Conservation (phyloP, 1,284 basidiomycete species). For the Leccinum ponderosum region DNA sequence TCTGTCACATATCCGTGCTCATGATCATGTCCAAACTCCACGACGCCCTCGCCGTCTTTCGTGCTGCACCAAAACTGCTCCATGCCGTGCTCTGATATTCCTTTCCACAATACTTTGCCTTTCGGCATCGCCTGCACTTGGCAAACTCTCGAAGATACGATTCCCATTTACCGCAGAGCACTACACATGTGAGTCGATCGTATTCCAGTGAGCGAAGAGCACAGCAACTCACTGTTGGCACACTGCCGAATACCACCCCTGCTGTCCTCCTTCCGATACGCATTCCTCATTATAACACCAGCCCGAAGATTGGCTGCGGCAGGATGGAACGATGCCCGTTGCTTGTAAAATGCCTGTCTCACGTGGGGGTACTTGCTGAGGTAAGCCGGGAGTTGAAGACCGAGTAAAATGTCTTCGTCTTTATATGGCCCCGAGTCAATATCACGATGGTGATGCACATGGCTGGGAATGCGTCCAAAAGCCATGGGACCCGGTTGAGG, state of each 20-base stretch:
- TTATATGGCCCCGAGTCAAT: conserved; percentile 69
- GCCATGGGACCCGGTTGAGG: conserved; percentile 22
- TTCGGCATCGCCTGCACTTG: conserved; percentile 93
- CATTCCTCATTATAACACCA: conserved; percentile 98
- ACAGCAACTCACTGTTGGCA: conserved; percentile 76
- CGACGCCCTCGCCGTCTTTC: conserved; percentile 69
- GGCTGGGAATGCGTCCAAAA: conserved; percentile 25
- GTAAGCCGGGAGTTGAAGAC: conserved; percentile 93
- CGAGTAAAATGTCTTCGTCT: conserved; percentile 93
- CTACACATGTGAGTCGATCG: conserved; percentile 36
- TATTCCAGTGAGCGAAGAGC: not conserved
- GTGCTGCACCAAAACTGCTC: conserved; percentile 90
- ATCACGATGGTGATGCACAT: conserved; percentile 30
- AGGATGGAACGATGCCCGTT: conserved; percentile 71
- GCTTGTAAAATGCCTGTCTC: conserved; percentile 93
- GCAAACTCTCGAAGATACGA: conserved; percentile 93
- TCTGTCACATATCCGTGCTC: conserved; percentile 10
- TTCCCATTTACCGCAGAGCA: conserved; percentile 97
- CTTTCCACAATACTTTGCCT: conserved; percentile 99
- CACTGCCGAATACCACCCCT: conserved; percentile 95
- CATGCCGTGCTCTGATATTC: conserved; percentile 97
- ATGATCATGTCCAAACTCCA: conserved; percentile 32
- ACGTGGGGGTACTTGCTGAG: conserved; percentile 98
- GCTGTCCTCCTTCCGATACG: conserved; percentile 94
- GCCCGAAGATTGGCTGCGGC: conserved; percentile 73